Conservation (phyloP, 225 moss, liverwort and hornwort genomes). For the Bryoerythrophyllum caledonicum region DNA sequence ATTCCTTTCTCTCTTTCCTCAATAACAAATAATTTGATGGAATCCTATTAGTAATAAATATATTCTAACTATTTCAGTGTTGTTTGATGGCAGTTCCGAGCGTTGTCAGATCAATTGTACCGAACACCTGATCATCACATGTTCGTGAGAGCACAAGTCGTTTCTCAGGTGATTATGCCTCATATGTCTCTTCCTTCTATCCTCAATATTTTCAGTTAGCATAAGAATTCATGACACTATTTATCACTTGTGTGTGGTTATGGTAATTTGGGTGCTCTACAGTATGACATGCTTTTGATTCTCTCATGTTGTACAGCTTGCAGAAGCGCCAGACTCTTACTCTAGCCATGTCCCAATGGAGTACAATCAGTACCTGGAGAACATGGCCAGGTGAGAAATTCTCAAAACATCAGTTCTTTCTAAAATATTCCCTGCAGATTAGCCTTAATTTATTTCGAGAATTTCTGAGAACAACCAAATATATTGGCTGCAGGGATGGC, state of each 20-base stretch:
- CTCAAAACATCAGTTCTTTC: not conserved
- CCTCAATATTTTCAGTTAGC: too few species aligned
- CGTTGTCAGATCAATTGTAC: conserved; percentile 37
- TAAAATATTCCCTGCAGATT: not conserved
- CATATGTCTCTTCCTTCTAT: not conserved
- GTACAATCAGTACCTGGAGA: conserved; percentile 67
- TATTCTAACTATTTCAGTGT: not conserved
- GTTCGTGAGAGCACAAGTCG: conserved; percentile 30
- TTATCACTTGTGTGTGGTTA: too few species aligned
- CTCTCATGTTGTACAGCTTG: conserved; percentile 46
- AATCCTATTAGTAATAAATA: not conserved
- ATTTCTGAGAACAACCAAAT: conserved; percentile 5
- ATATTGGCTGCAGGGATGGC: conserved; percentile 52
- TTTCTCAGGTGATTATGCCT: conserved; percentile 28
- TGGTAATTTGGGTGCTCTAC: not conserved
- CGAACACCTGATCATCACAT: conserved; percentile 27
- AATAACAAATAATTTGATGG: not conserved
- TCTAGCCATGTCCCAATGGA: conserved; percentile 48
- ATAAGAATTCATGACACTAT: too few species aligned
- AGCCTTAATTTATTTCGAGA: not conserved
- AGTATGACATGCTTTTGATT: not conserved
- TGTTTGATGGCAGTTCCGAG: conserved; percentile 34
- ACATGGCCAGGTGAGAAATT: conserved; percentile 55
- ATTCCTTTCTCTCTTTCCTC: not conserved
- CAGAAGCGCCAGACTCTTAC: conserved; percentile 27